A percentile compares a stretch with the other conserved stretches of the same genome.
Conservation (phyloP, 441 rosid species). For the Arabidopsis lyrata region DNA sequence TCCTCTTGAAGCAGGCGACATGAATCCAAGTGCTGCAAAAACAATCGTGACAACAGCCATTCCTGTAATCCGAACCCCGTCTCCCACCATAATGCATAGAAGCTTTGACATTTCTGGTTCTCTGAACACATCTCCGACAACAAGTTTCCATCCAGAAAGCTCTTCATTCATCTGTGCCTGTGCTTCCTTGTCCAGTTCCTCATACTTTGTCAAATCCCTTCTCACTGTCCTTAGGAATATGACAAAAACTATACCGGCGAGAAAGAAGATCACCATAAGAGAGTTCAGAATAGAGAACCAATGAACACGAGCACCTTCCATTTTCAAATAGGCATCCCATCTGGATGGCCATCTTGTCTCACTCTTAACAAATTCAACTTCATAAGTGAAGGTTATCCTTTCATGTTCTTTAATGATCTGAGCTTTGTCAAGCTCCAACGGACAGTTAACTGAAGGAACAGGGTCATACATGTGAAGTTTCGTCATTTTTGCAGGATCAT, state of each 20-base stretch:
- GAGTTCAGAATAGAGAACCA: slow-evolving; percentile 97
- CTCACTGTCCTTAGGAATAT: slow-evolving; percentile 94
- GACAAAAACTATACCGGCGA: slow-evolving; percentile 94
- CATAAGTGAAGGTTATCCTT: slow-evolving; percentile 86
- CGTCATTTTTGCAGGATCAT: slow-evolving; percentile 62
- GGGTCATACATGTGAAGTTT: slow-evolving; percentile 74
- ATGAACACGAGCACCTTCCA: slow-evolving; percentile 97
- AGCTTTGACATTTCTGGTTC: slow-evolving; percentile 81
- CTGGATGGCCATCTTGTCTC: slow-evolving; percentile 91
- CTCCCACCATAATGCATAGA: slow-evolving; percentile 90
- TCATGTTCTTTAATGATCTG: slow-evolving; percentile 89
- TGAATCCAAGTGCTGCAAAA: slow-evolving; percentile 94
- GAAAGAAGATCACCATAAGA: slow-evolving; percentile 90
- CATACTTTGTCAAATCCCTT: slow-evolving; percentile 92
- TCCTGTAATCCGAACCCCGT: slow-evolving; percentile 89
- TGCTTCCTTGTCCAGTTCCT: slow-evolving; percentile 95
- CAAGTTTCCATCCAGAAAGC: slow-evolving; percentile 98
- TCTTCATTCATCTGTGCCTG: slow-evolving; percentile 98
- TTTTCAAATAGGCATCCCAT: slow-evolving; percentile 96
- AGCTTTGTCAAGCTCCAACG: slow-evolving; percentile 74
- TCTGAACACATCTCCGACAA: slow-evolving; percentile 94
- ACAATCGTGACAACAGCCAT: slow-evolving; percentile 90
- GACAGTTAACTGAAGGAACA: slow-evolving; percentile 67
- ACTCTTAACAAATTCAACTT: slow-evolving; percentile 88
- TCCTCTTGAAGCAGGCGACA: slow-evolving; percentile 98